Evolutionary conservation across 2,329 filamentous ascomycete species (phyloP).

Genomic region (Colletotrichum somersetense): DNA sequence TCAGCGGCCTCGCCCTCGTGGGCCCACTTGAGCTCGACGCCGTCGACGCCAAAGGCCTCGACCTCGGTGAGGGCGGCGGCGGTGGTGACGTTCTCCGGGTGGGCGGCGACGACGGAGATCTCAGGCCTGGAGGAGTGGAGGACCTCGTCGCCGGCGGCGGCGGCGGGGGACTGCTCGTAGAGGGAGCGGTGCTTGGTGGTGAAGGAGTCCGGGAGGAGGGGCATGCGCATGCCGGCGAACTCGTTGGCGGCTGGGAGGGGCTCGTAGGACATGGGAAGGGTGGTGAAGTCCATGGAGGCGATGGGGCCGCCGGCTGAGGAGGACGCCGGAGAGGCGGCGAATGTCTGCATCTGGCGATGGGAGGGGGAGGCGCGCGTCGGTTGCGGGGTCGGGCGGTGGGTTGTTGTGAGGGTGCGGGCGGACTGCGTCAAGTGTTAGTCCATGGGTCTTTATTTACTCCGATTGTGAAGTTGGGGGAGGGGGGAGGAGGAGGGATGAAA

Average conservation of each 20-base stretch:
- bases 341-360: conserved; percentile 73
- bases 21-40: conserved; percentile 67
- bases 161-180: conserved; percentile 57
- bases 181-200: conserved; percentile 53
- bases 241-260: conserved; percentile 48
- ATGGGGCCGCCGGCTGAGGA: conserved; percentile 51
- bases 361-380: conserved; percentile 52
- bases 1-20: conserved; percentile 54
- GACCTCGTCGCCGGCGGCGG: conserved; percentile 47
- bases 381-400: conserved; percentile 62
- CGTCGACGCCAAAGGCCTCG: conserved; percentile 69
- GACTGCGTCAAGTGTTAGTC: conserved; percentile 46
- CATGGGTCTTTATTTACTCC: background rate
- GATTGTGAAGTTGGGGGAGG: background rate
- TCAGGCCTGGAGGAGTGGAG: conserved; percentile 56
- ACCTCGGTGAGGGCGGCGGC: conserved; percentile 67
- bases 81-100: conserved; percentile 66
- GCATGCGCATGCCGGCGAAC: conserved; percentile 64
- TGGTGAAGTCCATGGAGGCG: conserved; percentile 63
- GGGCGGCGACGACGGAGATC: conserved; percentile 68
- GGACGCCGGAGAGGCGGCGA: conserved; percentile 55
- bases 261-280: conserved; percentile 63
- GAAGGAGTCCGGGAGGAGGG: conserved; percentile 72
- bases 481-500: conserved; percentile 27
- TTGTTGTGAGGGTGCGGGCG: conserved; percentile 59